Evolutionary conservation across 345 rosid species (phyloP).

Genomic region (Acer negundo): DNA sequence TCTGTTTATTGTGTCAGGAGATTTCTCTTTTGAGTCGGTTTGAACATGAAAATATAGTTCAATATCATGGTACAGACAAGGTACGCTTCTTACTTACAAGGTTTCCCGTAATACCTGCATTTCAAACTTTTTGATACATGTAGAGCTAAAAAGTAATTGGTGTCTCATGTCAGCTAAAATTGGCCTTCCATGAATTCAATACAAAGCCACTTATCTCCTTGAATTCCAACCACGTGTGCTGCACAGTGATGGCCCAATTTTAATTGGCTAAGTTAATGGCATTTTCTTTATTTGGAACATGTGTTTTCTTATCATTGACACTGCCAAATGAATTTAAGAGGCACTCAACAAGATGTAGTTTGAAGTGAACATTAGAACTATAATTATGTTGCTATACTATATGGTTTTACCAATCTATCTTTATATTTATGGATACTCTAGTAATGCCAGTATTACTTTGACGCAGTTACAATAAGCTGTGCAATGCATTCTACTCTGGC

Average conservation of each 20-base stretch:
- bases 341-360: neutral
- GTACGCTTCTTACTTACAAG: conserved; percentile 33
- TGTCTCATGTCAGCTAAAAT: neutral
- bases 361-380: neutral
- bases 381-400: neutral
- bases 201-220: neutral
- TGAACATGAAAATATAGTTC: conserved; percentile 85
- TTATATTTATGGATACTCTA: neutral
- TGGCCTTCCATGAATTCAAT: neutral
- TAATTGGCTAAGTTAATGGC: neutral
- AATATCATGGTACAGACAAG: conserved; percentile 75
- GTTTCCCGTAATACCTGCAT: neutral
- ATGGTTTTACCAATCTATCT: neutral
- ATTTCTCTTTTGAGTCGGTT: conserved; percentile 77
- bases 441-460: neutral
- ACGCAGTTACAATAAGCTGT: neutral
- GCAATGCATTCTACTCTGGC: neutral
- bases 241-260: neutral
- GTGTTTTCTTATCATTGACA: neutral
- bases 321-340: neutral
- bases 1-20: conserved; percentile 52
- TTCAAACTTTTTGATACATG: neutral
- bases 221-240: neutral
- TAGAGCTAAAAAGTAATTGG: neutral
- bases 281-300: neutral